Conservation (phyloP, 345 rosid genomes). For the Excoecaria cochinchinensis region DNA sequence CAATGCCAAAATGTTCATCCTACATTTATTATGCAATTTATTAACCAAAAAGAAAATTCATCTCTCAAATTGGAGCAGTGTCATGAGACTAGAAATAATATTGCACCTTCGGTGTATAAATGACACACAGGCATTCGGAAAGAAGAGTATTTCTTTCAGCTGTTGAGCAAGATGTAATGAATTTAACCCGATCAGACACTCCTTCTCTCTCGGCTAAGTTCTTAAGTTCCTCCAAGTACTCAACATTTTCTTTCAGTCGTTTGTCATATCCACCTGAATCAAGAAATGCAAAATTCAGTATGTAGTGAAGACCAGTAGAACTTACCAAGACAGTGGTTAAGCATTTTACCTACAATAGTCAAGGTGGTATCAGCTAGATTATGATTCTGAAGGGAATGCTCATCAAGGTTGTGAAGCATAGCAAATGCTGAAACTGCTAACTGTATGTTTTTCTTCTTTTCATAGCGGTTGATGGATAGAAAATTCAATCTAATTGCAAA, state of each 20-base stretch:
- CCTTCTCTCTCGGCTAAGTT: slow-evolving; percentile 61
- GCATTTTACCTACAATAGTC: slow-evolving; percentile 67
- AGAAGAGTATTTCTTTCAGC: slow-evolving; percentile 79
- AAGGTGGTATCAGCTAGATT: slow-evolving; percentile 49
- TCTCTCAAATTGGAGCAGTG: not conserved
- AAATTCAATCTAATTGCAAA: slow-evolving; percentile 66
- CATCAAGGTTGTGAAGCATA: slow-evolving; percentile 47
- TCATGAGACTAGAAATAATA: not conserved
- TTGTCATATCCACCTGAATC: slow-evolving; percentile 75
- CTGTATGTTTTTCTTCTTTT: slow-evolving; percentile 82
- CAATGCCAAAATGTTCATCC: slow-evolving; percentile 96
- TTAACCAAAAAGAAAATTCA: not conserved
- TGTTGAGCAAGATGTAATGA: slow-evolving; percentile 80
- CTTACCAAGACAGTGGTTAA: not conserved
- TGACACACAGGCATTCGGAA: slow-evolving; percentile 67
- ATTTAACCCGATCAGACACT: slow-evolving; percentile 51
- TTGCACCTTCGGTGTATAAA: slow-evolving; percentile 79
- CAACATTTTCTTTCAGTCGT: slow-evolving; percentile 78
- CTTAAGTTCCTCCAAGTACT: slow-evolving; percentile 77
- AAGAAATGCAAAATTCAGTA: not conserved
- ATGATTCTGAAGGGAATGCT: slow-evolving; percentile 24
- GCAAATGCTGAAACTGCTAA: slow-evolving; percentile 90
- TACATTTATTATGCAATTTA: slow-evolving; percentile 25
- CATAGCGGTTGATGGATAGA: slow-evolving; percentile 87
- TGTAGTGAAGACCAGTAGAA: not conserved